Percentiles rank a stretch among this genome's conserved stretches.
Conservation (phyloP, 1,284 basidiomycete genomes). For the Schizophyllum commune region DNA sequence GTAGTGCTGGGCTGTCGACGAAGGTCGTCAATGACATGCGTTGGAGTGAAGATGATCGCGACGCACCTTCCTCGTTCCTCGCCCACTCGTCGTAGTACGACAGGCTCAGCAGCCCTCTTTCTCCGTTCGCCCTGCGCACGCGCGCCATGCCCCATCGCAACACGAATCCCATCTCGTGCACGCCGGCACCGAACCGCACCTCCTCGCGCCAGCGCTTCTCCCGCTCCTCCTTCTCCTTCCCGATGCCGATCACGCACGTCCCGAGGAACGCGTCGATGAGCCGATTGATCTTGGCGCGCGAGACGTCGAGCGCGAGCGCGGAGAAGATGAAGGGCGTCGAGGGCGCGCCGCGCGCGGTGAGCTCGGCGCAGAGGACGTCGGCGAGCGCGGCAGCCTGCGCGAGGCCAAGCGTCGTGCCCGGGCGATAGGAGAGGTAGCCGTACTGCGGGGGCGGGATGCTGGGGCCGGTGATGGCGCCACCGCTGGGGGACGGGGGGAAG, state of each 20-base stretch:
- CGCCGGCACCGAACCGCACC: conserved; percentile 62
- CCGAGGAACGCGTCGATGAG: conserved; percentile 72
- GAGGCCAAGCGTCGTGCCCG: conserved; percentile 68
- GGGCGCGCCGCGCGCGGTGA: conserved; percentile 69
- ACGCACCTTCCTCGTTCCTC: conserved; percentile 67
- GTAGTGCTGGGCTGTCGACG: conserved; percentile 48
- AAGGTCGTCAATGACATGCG: conserved; percentile 12
- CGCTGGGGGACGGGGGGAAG: conserved; percentile 43
- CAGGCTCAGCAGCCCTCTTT: conserved; percentile 68
- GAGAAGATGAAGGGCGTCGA: conserved; percentile 88
- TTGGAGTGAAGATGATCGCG: conserved; percentile 9
- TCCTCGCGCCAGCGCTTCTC: conserved; percentile 69
- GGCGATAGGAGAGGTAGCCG: conserved; percentile 64
- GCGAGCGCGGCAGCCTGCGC: conserved; percentile 69
- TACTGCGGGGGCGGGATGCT: conserved; percentile 32
- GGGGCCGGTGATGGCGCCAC: conserved; percentile 23
- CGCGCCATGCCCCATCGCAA: conserved; percentile 80
- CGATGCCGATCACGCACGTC: conserved; percentile 33
- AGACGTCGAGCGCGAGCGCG: conserved; percentile 77
- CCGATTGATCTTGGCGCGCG: conserved; percentile 58
- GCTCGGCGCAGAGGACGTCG: conserved; percentile 62
- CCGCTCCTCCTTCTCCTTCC: conserved; percentile 34
- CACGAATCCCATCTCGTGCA: conserved; percentile 82
- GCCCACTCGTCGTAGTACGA: conserved; percentile 74
- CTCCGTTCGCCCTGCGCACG: conserved; percentile 53